A percentile compares a stretch with the other conserved stretches of the same genome.
Evolutionary conservation across 192 early-diverging fungal genomes (phyloP).

Genomic region (Pilaira anomala): DNA sequence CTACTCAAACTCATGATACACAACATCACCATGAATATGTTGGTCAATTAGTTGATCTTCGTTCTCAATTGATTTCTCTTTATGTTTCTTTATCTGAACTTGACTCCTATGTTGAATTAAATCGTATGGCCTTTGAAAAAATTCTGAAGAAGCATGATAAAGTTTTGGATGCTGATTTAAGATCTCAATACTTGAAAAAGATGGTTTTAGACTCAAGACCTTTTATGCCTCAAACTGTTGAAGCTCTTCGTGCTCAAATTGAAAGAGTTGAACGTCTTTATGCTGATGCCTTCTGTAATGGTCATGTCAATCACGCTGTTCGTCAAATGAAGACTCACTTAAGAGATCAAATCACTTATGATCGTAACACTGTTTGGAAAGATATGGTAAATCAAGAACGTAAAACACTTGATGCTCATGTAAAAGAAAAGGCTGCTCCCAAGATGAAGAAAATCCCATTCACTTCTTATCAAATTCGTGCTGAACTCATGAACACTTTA

Average conservation of each 20-base stretch:
- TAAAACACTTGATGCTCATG: conserved; percentile 41
- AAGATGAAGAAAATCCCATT: conserved; percentile 32
- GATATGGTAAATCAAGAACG: conserved; percentile 74
- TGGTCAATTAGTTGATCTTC: conserved; percentile 22
- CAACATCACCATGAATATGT: conserved; percentile 9
- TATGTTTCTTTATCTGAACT: conserved; percentile 73
- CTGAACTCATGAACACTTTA: not conserved
- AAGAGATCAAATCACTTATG: conserved; percentile 66
- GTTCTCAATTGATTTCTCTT: conserved; percentile 22
- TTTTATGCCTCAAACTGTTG: conserved; percentile 53
- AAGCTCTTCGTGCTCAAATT: conserved; percentile 48
- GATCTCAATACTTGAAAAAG: conserved; percentile 39
- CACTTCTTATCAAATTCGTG: not conserved
- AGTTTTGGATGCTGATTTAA: conserved; percentile 57
- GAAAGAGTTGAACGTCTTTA: conserved; percentile 56
- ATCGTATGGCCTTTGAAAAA: conserved; percentile 86
- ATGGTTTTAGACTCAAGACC: conserved; percentile 54
- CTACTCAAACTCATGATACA: conserved; percentile 8
- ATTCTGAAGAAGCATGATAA: conserved; percentile 96
- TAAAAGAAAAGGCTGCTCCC: conserved; percentile 32
- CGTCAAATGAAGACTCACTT: conserved; percentile 60
- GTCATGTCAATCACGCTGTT: conserved; percentile 47
- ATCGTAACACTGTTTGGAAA: conserved; percentile 77
- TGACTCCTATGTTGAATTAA: conserved; percentile 79
- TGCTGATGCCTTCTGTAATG: conserved; percentile 58